Evolutionary conservation across 495 filamentous ascomycete species (phyloP).

Genomic region (Hypoxylon subgilvum): DNA sequence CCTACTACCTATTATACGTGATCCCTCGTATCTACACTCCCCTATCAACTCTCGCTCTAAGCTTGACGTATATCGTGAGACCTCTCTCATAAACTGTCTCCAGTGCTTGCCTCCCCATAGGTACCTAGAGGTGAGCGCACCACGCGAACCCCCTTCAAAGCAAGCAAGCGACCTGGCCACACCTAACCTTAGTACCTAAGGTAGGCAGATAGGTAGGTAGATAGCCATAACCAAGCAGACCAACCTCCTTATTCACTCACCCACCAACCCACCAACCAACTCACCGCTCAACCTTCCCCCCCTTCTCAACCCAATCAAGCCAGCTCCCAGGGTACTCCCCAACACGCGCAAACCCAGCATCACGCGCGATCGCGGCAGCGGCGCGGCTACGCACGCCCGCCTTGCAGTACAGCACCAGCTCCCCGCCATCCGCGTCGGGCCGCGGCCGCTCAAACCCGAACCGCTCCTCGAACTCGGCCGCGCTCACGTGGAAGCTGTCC

Average conservation of each 20-base stretch:
- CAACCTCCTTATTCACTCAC: not conserved
- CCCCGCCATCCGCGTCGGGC: constrained; percentile 42
- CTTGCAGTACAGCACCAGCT: constrained; percentile 91
- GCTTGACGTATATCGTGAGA: no score
- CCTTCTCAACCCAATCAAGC: constrained; percentile 81
- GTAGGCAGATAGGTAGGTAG: not conserved
- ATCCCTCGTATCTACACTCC: no score
- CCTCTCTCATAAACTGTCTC: no score
- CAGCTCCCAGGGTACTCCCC: constrained; percentile 89
- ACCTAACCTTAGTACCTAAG: not conserved
- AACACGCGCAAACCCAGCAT: constrained; percentile 74
- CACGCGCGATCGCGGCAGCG: constrained; percentile 79
- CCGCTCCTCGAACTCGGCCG: constrained; percentile 77
- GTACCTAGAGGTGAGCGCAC: no score
- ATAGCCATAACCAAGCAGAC: not conserved
- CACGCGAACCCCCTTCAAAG: no score
- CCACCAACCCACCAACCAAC: constrained; percentile 24
- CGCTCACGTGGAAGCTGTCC: constrained; percentile 74
- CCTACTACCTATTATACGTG: no score
- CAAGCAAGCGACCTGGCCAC: no score
- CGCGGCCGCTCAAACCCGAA: constrained; percentile 71
- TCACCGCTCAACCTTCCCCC: constrained; percentile 64
- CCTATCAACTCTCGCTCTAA: no score
- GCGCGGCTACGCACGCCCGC: constrained; percentile 80
- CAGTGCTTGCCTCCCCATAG: no score